Base-by-base conservation (phyloP, 345 rosid genomes). In the Citrus australasica region DNA sequence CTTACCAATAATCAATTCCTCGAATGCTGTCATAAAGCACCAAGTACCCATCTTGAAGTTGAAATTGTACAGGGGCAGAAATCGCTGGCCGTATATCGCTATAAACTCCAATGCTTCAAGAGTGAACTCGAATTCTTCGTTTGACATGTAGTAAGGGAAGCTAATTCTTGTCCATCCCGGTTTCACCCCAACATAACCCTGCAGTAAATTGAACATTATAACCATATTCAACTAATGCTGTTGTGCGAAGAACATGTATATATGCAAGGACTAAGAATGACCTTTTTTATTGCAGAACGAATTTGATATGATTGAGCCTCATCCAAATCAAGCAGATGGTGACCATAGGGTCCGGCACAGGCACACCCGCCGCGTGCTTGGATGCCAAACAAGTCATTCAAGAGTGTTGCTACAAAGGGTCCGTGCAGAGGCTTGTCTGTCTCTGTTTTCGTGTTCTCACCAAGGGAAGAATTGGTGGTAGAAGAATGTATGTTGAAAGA, bases 261-360 rank as follows among this genome's bases (percentile, higher is more conserved):
- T 10, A 46, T 3, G 9, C 37, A 28, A 14, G 35, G 37, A 63
- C 7, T 28, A 3, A 46, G 0, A 6, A 17, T 30, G 32, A 64
- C 91, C 92, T 84, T 79, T 55, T 80, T 77, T 16, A 91, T 85
- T 71, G 84, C 83, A 16, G 83, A 68, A 63, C 90, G 81, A 6
- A 88, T 3, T 13, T 85, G 79, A 32, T 68, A 83, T 4, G 93
- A 85, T 0, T 0, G 61, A 42, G 67, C 9, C 65, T 84, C 69
- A 24, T 72, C 33, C 2, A 91, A 69, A 27, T 42, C 72, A 56
- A 91, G 91, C 76, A 91, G 71, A 32, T 21, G 4, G 24, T 91
- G 94, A 21, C 91, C 94, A 38, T 91, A 91, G 25, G 94, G 94
- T 53, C 88, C 87, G n/a, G 94, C 92, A 67, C 94, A 89, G 32